phyloP scores from a whole-genome alignment of 1,284 basidiomycete genomes.

The Microbotryum scabiosae region DNA sequence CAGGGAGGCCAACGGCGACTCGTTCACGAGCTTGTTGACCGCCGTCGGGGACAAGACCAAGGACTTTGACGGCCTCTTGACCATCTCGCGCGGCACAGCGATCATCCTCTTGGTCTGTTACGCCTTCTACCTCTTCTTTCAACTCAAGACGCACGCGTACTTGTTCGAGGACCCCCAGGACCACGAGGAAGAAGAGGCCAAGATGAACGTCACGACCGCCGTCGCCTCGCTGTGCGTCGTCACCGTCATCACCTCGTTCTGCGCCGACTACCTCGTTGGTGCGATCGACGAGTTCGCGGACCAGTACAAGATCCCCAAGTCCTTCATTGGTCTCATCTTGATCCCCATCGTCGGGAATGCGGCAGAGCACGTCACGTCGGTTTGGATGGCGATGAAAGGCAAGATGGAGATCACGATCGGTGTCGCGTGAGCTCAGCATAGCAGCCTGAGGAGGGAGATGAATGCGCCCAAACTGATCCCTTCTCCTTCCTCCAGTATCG shows the following conservation, averaged over 20 bases:
- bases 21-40: conserved; percentile 1
- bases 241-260: conserved; percentile 75
- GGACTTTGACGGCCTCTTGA: conserved; percentile 50
- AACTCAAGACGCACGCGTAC: conserved; percentile 51
- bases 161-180: conserved; percentile 46
- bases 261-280: conserved; percentile 69
- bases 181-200: conserved; percentile 49
- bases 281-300: conserved; percentile 82
- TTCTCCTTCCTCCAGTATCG: not conserved
- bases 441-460: too few species aligned
- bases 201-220: conserved; percentile 64
- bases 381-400: conserved; percentile 84
- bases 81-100: conserved; percentile 76
- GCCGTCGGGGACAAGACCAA: conserved; percentile 14
- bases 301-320: conserved; percentile 68
- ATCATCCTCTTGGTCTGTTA: conserved; percentile 74
- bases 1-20: conserved; percentile 21
- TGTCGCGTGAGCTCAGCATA: conserved; percentile 34
- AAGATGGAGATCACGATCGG: conserved; percentile 52
- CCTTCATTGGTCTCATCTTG: conserved; percentile 58
- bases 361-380: conserved; percentile 62
- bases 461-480: conserved; percentile 29
- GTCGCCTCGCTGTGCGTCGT: conserved; percentile 47
- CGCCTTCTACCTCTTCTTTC: conserved; percentile 50
- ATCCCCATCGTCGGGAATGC: conserved; percentile 50